Percentiles rank a stretch among this genome's conserved stretches.
Evolutionary conservation across 176 grass and related monocot species (phyloP).

Genomic region (Eleusine indica): DNA sequence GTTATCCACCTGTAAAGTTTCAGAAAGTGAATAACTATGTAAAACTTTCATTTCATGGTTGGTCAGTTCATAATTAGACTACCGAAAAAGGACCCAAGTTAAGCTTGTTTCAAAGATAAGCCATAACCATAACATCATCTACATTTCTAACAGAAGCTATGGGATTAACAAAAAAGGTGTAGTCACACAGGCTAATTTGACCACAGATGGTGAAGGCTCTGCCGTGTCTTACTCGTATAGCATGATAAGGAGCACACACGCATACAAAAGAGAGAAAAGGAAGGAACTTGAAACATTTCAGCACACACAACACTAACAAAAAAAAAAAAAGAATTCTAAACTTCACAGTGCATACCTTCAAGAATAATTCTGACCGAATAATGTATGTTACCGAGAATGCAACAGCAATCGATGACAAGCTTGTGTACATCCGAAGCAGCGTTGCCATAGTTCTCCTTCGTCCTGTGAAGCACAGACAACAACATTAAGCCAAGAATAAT

Average conservation of each 20-base stretch:
- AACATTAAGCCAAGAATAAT: constrained; percentile 28
- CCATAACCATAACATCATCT: too few species aligned
- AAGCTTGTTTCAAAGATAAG: neutral
- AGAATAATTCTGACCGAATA: constrained; percentile 61
- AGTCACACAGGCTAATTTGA: neutral
- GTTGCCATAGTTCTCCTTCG: constrained; percentile 53
- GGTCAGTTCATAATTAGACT: too few species aligned
- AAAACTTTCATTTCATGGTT: neutral
- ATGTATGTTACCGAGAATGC: constrained; percentile 63
- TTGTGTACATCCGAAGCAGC: constrained; percentile 69
- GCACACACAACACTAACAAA: constrained; percentile 18
- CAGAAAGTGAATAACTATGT: neutral
- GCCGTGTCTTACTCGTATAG: constrained; percentile 23
- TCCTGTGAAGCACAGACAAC: constrained; percentile 48
- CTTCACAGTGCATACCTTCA: constrained; percentile 58
- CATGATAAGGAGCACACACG: neutral
- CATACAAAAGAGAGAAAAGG: neutral
- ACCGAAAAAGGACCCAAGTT: neutral
- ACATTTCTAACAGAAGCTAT: too few species aligned
- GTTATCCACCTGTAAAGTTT: neutral
- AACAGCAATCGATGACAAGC: constrained; percentile 78
- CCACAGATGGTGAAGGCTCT: constrained; percentile 2
- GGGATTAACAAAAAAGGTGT: too few species aligned
- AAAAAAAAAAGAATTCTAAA: neutral
- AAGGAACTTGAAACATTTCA: neutral